A percentile compares a stretch with the other conserved stretches of the same genome.
Evolutionary conservation across 164 flowering plant species (phyloP).

Genomic region (Umbellularia californica): DNA sequence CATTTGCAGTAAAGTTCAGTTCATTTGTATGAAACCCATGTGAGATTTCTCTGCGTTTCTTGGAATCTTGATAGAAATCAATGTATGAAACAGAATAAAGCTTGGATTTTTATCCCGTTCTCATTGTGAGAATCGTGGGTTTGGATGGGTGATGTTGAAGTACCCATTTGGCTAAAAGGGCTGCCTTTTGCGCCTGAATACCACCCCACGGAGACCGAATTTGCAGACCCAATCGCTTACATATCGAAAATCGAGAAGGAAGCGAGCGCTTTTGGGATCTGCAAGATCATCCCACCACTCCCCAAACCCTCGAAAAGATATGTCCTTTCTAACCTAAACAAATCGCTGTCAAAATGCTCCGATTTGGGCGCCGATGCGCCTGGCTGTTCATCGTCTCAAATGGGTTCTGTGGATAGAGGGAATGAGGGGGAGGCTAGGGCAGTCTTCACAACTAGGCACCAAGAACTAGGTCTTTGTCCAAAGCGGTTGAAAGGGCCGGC

Average conservation of each 20-base stretch:
- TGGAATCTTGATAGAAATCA: neutral
- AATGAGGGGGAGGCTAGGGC: slow-evolving; percentile 46
- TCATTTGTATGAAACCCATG: slow-evolving; percentile 8
- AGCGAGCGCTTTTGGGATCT: slow-evolving; percentile 90
- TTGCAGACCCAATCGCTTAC: slow-evolving; percentile 96
- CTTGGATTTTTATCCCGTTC: neutral
- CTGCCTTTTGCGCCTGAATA: slow-evolving; percentile 90
- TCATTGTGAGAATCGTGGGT: neutral
- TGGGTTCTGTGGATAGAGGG: slow-evolving; percentile 21
- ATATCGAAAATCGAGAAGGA: slow-evolving; percentile 96
- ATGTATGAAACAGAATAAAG: neutral
- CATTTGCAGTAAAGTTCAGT: slow-evolving; percentile 8
- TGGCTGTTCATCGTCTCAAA: slow-evolving; percentile 12
- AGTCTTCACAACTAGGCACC: slow-evolving; percentile 89
- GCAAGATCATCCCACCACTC: slow-evolving; percentile 92
- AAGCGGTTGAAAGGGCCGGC: slow-evolving; percentile 39
- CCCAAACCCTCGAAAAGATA: slow-evolving; percentile 81
- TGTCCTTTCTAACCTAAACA: slow-evolving; percentile 67
- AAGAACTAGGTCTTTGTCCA: slow-evolving; percentile 69
- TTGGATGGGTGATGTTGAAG: slow-evolving; percentile 62
- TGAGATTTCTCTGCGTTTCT: neutral
- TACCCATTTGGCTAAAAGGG: slow-evolving; percentile 74
- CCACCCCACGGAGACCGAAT: slow-evolving; percentile 87
- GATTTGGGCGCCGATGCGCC: slow-evolving; percentile 44
- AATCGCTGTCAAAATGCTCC: slow-evolving; percentile 58